Base-by-base conservation (phyloP, 345 rosid genomes). In the Adansonia digitata region DNA sequence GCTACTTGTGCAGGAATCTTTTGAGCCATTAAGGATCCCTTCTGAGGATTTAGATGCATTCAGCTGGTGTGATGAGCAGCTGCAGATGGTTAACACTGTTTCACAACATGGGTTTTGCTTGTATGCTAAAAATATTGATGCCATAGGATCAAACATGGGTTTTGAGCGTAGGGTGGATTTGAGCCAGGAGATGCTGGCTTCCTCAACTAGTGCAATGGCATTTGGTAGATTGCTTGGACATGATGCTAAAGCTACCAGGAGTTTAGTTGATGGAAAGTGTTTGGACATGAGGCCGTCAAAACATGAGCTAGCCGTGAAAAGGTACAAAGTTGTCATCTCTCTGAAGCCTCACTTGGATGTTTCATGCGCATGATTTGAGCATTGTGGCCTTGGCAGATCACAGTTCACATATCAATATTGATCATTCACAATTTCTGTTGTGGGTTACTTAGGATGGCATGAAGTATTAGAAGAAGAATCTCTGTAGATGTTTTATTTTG, bases 51-150 rank as follows among this genome's bases (percentile, higher is more conserved):
- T 85, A 73, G 80, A 87, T 72, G 71, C 79, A 43, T 81, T 74
- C 43, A 69, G 79, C 76, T 79, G 89, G 86, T 61, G 69, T 61
- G 71, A 86, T 61, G 88, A 85, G 77, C 92, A 88, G 60, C 49
- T 79, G 72, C 83, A 86, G 80, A 88, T 93, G 89, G 73, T 82
- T 71, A 86, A 92, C 74, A 59, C 80, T 20, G 76, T 89, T 77
- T 78, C 82, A 59, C 82, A 82, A 74, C 86, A 85, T 81, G 94
- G 94, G 12, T 90, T 95, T 83, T 76, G 85, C 79, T 78, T 78
- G 49, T 84, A 74, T 43, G 80, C 89, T 76, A 88, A 85, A 78
- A 87, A 84, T 27, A 79, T 86, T 73, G 82, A 85, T 55, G 61
- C 81, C 71, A 59, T 73, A 61, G 85, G 81, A 57, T 74, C 71